Conservation (phyloP, 2,329 filamentous ascomycete species). For the Periglandula ipomoeae region DNA sequence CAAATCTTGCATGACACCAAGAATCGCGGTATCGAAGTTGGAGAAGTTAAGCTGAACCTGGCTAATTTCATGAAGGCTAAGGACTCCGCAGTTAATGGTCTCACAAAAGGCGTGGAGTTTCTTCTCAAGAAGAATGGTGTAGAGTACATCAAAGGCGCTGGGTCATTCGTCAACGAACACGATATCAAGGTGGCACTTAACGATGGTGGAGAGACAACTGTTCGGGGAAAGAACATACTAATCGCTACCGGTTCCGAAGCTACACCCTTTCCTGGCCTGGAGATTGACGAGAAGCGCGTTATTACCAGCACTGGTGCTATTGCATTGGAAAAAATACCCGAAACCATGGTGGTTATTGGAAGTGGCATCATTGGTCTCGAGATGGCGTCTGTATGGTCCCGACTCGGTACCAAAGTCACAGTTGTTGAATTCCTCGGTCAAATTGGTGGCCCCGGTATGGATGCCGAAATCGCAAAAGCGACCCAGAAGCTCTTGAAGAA, state of each 20-base stretch:
- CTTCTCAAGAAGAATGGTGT: slow-evolving; percentile 99
- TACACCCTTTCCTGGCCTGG: slow-evolving; percentile 90
- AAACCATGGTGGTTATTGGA: slow-evolving; percentile 95
- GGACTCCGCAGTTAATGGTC: slow-evolving; percentile 74
- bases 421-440: slow-evolving; percentile 94
- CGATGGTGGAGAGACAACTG: slow-evolving; percentile 81
- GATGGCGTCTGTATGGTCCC: slow-evolving; percentile 97
- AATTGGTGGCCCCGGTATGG: slow-evolving; percentile 98
- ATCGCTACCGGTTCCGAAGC: slow-evolving; percentile 94
- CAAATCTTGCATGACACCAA: slow-evolving; percentile 95
- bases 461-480: slow-evolving; percentile 82
- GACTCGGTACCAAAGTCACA: slow-evolving; percentile 87
- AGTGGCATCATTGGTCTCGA: slow-evolving; percentile 98
- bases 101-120: slow-evolving; percentile 97
- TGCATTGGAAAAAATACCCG: slow-evolving; percentile 78
- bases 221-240: slow-evolving; percentile 93
- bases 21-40: slow-evolving; percentile 92
- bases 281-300: slow-evolving; percentile 95
- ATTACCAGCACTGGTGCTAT: slow-evolving; percentile 95
- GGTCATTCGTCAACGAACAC: slow-evolving; percentile 78
- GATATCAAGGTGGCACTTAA: slow-evolving; percentile 84
- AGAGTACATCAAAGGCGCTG: slow-evolving; percentile 93
- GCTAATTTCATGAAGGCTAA: slow-evolving; percentile 97
- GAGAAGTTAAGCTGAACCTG: slow-evolving; percentile 94
- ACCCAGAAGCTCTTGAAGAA: slow-evolving; percentile 89